These are phyloP conservation scores for Polychytrium aggregatum DNA, from an alignment of 192 early-diverging fungal genomes.

Conservation along the genomic window DNA sequence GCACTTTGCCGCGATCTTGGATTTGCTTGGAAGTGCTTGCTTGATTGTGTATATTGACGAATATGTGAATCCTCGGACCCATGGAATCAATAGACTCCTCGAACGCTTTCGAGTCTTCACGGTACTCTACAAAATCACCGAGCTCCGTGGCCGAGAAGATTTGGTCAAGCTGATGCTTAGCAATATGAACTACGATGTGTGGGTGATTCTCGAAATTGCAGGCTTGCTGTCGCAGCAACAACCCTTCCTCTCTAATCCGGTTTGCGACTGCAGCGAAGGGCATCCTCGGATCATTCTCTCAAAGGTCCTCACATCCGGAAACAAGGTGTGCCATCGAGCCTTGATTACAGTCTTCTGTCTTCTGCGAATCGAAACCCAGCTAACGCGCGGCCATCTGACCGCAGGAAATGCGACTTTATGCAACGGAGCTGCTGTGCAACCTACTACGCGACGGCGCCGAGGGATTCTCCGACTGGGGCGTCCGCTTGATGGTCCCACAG, in stretches of 20 bases:
- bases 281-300: slow-evolving; percentile 69
- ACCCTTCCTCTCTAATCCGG: too few species aligned
- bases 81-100: slow-evolving; percentile 33
- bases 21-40: too few species aligned
- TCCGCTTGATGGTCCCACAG: slow-evolving; percentile 58
- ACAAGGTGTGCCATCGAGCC: slow-evolving; percentile 41
- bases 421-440: slow-evolving; percentile 58
- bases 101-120: slow-evolving; percentile 73
- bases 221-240: too few species aligned
- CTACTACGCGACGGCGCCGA: slow-evolving; percentile 44
- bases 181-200: slow-evolving; percentile 62
- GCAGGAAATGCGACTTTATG: slow-evolving; percentile 56
- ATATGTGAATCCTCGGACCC: too few species aligned
- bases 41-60: too few species aligned
- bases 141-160: slow-evolving; percentile 67
- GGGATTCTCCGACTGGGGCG: slow-evolving; percentile 61
- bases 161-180: slow-evolving; percentile 60
- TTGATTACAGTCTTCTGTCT: too few species aligned
- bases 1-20: not conserved
- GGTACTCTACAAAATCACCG: slow-evolving; percentile 65
- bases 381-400: not conserved
- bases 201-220: slow-evolving; percentile 3
- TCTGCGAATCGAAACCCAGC: too few species aligned
- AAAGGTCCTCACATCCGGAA: slow-evolving; percentile 75
- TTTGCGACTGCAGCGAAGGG: slow-evolving; percentile 45